Base-by-base conservation (phyloP, 75 land plant genomes). In the Cunninghamia lanceolata region DNA sequence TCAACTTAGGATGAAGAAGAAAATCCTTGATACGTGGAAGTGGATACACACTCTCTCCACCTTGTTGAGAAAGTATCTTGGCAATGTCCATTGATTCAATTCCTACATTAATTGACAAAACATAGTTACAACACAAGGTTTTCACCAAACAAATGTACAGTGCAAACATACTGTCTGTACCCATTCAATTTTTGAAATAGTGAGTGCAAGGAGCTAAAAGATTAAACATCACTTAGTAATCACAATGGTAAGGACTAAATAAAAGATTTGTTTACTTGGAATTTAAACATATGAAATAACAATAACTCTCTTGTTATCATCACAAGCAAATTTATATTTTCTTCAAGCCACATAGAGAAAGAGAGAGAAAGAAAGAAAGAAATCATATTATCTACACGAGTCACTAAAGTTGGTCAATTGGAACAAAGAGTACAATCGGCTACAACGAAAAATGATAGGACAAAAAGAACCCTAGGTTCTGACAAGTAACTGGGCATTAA, bases 31-130 rank as follows among this genome's bases (percentile, higher is more conserved):
- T 91, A 39, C 94, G 87, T 43, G 99, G 99, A 30, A 98, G 80
- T 30, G 99, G 99, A 87, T 96, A 96, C 84, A 96, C 93, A 39
- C 92, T 90, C 77, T 94, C 96, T 63, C 99, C 99, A 84, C 95
- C 95, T 84, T 90, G 90, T 88, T 92, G 95, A 82, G 99, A 91
- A 34, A 98, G 89, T 83, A 98, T 94, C 45, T 89, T 89, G 83
- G 94, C 89, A 70, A 98, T 89, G 89, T 98, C 99, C 30, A 98
- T 86, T 47, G 93, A 84, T 87, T 98, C 99, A 84, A 98, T 91
- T 53, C 89, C 99, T 98, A 91, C 88, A 89, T 85, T 42, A 39
- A 84, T 86, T 88, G 35, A 71, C 82, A 42, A 43, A 46, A 90
- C 47, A 40, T 42, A 45, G 25, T 11, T 85, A 25, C n/a, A 85